Evolutionary conservation across 495 filamentous ascomycete species (phyloP).

Genomic region (Elasticomyces elasticus): DNA sequence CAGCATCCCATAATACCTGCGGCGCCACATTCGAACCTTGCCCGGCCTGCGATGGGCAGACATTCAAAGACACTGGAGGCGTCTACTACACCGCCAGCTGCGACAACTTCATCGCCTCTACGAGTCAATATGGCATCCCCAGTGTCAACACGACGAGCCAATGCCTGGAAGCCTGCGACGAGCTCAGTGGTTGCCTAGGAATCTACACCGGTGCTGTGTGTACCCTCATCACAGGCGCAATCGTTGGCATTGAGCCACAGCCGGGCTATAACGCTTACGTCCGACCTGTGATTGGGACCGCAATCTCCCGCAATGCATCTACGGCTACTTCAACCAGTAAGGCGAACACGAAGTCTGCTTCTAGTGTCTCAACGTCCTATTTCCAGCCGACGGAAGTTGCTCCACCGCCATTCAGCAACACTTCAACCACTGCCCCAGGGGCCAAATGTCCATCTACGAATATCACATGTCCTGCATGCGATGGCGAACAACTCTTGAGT

Average conservation of each 20-base stretch:
- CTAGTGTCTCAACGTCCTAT: neutral
- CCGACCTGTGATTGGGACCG: no score
- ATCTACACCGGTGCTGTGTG: neutral
- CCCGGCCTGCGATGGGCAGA: constrained; percentile 2
- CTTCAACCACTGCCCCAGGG: neutral
- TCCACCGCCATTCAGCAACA: neutral
- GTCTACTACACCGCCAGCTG: constrained; percentile 3
- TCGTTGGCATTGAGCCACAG: neutral
- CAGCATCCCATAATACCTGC: neutral
- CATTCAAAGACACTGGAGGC: neutral
- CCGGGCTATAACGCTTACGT: neutral
- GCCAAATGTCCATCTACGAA: neutral
- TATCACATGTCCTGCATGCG: constrained; percentile 6
- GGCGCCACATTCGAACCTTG: neutral
- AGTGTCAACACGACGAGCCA: neutral
- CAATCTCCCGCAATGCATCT: no score
- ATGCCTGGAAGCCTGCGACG: constrained; percentile 7
- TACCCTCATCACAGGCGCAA: neutral
- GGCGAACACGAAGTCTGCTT: neutral
- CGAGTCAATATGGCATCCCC: neutral
- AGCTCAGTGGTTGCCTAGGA: neutral
- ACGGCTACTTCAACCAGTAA: neutral
- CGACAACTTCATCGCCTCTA: neutral
- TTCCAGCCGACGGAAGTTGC: neutral
- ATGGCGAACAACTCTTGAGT: neutral